These are phyloP conservation scores for Nyctanthes arbortristis DNA, from an alignment of 257 asterid species.

Conservation along the genomic window DNA sequence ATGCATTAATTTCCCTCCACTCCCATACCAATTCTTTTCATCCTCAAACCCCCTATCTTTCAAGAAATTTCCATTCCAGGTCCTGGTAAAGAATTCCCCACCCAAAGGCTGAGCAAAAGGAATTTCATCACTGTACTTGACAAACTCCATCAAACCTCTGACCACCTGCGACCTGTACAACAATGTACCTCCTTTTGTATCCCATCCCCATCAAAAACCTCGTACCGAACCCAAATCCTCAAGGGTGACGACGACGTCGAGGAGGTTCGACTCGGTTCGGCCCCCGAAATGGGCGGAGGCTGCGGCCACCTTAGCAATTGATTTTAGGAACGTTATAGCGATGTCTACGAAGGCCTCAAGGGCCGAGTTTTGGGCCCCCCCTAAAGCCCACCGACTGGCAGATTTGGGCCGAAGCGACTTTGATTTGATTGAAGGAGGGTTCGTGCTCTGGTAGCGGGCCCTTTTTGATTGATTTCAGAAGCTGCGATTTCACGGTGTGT, in stretches of 20 bases:
- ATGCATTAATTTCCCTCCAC: constrained; percentile 31
- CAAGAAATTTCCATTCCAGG: not conserved
- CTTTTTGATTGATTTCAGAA: not conserved
- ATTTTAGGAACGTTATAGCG: constrained; percentile 43
- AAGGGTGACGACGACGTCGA: constrained; percentile 44
- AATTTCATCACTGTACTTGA: constrained; percentile 31
- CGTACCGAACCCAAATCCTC: constrained; percentile 49
- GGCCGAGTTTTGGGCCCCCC: constrained; percentile 41
- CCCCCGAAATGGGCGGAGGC: constrained; percentile 45
- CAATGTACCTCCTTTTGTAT: constrained; percentile 4
- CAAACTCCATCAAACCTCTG: constrained; percentile 37
- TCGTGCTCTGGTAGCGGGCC: constrained; percentile 28
- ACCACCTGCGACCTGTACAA: constrained; percentile 39
- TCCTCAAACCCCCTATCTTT: constrained; percentile 5
- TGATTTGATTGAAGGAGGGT: constrained; percentile 32
- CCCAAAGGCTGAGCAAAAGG: constrained; percentile 58
- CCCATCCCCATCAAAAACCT: constrained; percentile 45
- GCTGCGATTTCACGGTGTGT: not conserved
- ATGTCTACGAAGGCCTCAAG: constrained; percentile 47
- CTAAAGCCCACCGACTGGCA: constrained; percentile 52
- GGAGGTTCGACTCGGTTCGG: constrained; percentile 54
- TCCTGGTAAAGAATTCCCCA: not conserved
- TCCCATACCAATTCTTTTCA: constrained; percentile 4
- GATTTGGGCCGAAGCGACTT: constrained; percentile 58
- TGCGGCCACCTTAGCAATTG: constrained; percentile 44